Conservation (phyloP, 2,329 filamentous ascomycete species). For the Pestalotiopsis sp. region DNA sequence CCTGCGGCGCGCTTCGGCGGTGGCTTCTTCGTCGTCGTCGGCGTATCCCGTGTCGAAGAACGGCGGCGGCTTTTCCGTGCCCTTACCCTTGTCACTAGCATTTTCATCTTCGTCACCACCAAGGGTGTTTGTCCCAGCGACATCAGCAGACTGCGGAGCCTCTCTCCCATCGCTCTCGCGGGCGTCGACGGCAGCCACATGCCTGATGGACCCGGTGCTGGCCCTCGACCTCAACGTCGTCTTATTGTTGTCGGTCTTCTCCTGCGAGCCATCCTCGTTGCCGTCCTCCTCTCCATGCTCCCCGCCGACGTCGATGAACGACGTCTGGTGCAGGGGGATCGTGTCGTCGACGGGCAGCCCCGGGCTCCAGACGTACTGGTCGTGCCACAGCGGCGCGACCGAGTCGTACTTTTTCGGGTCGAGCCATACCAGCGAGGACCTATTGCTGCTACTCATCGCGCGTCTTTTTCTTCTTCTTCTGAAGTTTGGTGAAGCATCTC, state of each 20-base stretch:
- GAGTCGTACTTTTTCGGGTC: conserved; percentile 6
- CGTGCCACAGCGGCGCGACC: conserved; percentile 14
- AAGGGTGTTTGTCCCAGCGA: not conserved
- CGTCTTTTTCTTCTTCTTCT: not conserved
- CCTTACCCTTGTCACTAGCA: too few species aligned
- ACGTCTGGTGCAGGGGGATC: conserved; percentile 17
- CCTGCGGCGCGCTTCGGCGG: not conserved
- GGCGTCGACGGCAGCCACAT: not conserved
- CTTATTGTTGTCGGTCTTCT: too few species aligned
- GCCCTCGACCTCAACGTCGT: not conserved
- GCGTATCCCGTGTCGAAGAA: too few species aligned
- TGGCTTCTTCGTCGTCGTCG: too few species aligned
- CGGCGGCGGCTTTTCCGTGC: too few species aligned
- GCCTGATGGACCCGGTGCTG: not conserved
- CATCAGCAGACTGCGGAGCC: not conserved
- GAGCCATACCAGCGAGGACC: conserved; percentile 7
- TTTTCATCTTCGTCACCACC: too few species aligned
- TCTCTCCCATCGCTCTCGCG: not conserved
- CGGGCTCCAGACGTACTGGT: conserved; percentile 19
- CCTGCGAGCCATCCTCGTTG: not conserved
- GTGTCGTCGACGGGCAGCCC: conserved; percentile 15
- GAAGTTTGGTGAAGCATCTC: too few species aligned
- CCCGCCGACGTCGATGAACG: conserved; percentile 16
- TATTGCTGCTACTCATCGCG: conserved; percentile 1
- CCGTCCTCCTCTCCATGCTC: not conserved